Evolutionary conservation across 257 asterid genomes (phyloP), one percentile per base, ranked within the genome.

Genomic region (Solanum gandarillasii): DNA sequence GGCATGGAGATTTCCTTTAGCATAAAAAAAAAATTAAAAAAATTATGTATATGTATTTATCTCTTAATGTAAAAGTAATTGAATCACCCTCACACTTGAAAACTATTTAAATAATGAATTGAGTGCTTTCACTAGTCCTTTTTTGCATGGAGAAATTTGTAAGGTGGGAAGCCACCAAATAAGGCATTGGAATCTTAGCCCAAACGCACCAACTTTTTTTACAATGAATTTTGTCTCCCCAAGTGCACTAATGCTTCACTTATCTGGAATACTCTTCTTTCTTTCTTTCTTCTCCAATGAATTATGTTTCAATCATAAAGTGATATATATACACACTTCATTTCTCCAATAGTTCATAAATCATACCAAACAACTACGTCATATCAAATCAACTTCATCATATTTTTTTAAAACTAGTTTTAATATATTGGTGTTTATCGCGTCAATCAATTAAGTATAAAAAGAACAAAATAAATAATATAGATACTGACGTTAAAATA

Each of bases 111-210:
- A 39, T 16, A 78, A 81, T 88, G 20, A 34, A 71, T 68, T 70
- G 36, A 27, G 70, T 88, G 43, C 85, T 21, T 58, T 58, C 34
- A 31, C 38, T 48, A 82, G 38, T 79, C 31, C 36, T 60, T 70
- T 46, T 87, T 67, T 41, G 86, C 86, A 81, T 81, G 85, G 72
- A 65, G 18, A 12, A 35, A 72, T 78, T 29, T 36, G 60, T 84
- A 86, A 75, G 81, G 94, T 91, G 84, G 89, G 89, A 90, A 89
- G 67, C 92, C 92, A 92, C 92, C 84, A 72, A 88, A 48, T 41
- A 46, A 73, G 85, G 41, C 67, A 87, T 89, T 91, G 95, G 95
- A 91, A 89, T 89, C 95, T 88, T 92, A 91, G 88, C 88, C 87
- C 84, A 86, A 88, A 85, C 60, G 90, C 92, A 91, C 92, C 91